phyloP scores from a whole-genome alignment of 805 yeast species.

The Komagataella mondaviorum region DNA sequence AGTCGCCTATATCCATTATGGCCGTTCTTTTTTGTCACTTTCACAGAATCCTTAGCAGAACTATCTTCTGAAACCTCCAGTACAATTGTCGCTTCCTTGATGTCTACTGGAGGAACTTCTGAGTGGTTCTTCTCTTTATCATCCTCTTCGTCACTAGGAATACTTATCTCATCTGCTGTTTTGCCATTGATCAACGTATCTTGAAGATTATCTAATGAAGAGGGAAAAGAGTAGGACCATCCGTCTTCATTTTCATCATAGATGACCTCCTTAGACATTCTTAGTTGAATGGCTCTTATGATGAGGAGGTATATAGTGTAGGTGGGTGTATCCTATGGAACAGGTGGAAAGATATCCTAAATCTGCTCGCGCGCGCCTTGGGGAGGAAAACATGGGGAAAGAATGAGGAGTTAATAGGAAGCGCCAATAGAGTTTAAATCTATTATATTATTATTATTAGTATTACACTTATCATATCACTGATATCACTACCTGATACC shows the following conservation, averaged over 20 bases:
- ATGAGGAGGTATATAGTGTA: background rate
- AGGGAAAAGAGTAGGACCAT: slow-evolving; percentile 8
- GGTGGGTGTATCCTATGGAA: background rate
- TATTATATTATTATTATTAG: too few species aligned
- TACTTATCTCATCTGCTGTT: background rate
- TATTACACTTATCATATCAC: background rate
- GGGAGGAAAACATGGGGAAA: background rate
- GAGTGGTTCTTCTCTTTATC: slow-evolving; percentile 3
- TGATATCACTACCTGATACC: background rate
- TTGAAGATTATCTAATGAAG: slow-evolving; percentile 6
- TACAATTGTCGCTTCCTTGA: slow-evolving; percentile 1
- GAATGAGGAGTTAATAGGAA: too few species aligned
- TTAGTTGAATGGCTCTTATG: background rate
- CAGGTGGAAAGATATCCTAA: background rate
- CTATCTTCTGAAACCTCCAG: background rate
- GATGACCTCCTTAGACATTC: background rate
- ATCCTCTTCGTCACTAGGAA: slow-evolving; percentile 1
- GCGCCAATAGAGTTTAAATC: too few species aligned
- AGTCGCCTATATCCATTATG: background rate
- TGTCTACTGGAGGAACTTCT: slow-evolving; percentile 6
- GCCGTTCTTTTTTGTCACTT: background rate
- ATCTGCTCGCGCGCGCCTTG: background rate
- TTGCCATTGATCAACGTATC: background rate
- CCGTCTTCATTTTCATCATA: slow-evolving; percentile 5
- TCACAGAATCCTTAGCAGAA: background rate